Evolutionary conservation across 2,329 filamentous ascomycete genomes (phyloP).

Genomic region (Calonectria ilicicola): DNA sequence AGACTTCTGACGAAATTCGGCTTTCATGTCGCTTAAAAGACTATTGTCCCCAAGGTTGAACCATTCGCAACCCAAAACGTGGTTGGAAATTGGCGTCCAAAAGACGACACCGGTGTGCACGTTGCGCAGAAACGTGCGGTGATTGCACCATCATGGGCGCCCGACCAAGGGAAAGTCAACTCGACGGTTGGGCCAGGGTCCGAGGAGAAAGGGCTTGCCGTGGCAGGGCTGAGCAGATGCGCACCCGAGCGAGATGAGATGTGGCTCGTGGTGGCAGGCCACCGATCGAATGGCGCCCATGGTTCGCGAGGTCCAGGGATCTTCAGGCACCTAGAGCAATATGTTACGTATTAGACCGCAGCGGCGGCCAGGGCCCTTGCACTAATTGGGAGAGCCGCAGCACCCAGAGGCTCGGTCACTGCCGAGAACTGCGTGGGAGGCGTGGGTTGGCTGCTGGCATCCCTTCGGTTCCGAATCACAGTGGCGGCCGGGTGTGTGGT

Average conservation of each 20-base stretch:
- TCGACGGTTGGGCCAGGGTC: slow-evolving; percentile 29
- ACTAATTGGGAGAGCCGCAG: slow-evolving; percentile 10
- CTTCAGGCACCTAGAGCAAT: slow-evolving; percentile 22
- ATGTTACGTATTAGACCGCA: slow-evolving; percentile 27
- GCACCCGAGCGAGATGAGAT: slow-evolving; percentile 24
- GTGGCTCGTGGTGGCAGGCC: slow-evolving; percentile 21
- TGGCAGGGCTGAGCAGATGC: slow-evolving; percentile 21
- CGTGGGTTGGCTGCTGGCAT: background rate
- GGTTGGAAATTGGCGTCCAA: slow-evolving; percentile 1
- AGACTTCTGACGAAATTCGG: slow-evolving; percentile 9
- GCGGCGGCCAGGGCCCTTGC: slow-evolving; percentile 6
- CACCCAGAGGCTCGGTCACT: slow-evolving; percentile 3
- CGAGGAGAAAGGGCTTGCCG: slow-evolving; percentile 3
- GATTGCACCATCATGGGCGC: slow-evolving; percentile 35
- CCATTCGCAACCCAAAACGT: slow-evolving; percentile 18
- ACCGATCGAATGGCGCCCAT: slow-evolving; percentile 19
- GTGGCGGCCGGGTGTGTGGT: background rate
- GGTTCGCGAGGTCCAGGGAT: slow-evolving; percentile 18
- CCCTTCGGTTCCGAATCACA: background rate
- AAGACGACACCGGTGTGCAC: slow-evolving; percentile 30
- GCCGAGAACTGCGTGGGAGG: background rate
- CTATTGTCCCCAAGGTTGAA: background rate
- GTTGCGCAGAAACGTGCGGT: slow-evolving; percentile 30
- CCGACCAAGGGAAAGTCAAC: slow-evolving; percentile 19
- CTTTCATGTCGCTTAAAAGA: background rate